These are phyloP conservation scores for Neocatenulostroma microsporum DNA, from an alignment of 2,329 filamentous ascomycete genomes.

Conservation along the genomic window DNA sequence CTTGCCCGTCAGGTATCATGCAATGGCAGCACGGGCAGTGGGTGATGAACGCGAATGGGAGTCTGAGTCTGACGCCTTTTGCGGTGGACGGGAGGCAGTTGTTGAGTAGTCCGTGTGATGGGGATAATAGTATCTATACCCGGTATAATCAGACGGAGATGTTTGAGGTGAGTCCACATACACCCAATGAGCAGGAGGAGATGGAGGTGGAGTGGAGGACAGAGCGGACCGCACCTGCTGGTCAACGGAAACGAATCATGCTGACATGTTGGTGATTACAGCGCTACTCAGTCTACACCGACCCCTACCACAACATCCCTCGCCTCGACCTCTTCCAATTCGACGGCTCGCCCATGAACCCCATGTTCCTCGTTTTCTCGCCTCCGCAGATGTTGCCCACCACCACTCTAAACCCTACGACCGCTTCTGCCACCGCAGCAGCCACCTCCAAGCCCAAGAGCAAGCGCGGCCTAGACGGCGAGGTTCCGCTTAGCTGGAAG, in stretches of 20 bases:
- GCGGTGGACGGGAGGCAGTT: slow-evolving; percentile 60
- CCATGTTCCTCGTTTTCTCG: slow-evolving; percentile 57
- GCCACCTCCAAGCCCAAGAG: slow-evolving; percentile 28
- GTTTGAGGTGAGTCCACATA: slow-evolving; percentile 44
- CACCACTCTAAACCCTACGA: slow-evolving; percentile 53
- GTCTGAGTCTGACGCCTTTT: slow-evolving; percentile 53
- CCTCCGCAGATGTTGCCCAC: slow-evolving; percentile 65
- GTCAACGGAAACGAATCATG: background rate
- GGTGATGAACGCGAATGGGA: slow-evolving; percentile 49
- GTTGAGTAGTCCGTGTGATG: slow-evolving; percentile 56
- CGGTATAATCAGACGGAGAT: slow-evolving; percentile 59
- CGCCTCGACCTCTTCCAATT: slow-evolving; percentile 58
- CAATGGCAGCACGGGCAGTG: slow-evolving; percentile 67
- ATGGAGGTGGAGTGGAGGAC: no score
- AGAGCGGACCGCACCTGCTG: no score
- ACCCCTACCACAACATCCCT: slow-evolving; percentile 54
- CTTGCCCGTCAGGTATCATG: slow-evolving; percentile 58
- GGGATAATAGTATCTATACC: slow-evolving; percentile 50
- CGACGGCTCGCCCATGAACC: slow-evolving; percentile 58
- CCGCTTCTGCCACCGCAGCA: slow-evolving; percentile 30
- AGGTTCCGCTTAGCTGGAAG: slow-evolving; percentile 36
- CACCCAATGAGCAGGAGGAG: background rate
- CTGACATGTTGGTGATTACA: slow-evolving; percentile 16
- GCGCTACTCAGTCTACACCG: slow-evolving; percentile 43
- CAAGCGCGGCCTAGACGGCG: slow-evolving; percentile 23